These are phyloP conservation scores for Xylaria sp. DNA, from an alignment of 2,329 filamentous ascomycete genomes.

Conservation along the genomic window DNA sequence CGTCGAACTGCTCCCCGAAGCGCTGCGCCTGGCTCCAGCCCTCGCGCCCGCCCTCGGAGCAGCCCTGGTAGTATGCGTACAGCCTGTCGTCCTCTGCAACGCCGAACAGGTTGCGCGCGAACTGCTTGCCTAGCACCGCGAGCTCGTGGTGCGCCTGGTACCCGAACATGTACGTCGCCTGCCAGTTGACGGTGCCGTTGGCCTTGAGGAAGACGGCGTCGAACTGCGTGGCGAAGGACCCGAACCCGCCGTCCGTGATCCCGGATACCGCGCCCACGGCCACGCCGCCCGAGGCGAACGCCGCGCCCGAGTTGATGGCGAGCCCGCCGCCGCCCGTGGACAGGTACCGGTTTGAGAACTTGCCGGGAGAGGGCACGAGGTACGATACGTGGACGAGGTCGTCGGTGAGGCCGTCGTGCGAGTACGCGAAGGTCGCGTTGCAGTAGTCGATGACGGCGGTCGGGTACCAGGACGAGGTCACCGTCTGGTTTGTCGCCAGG, in stretches of 20 bases:
- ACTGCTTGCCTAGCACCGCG: constrained; percentile 55
- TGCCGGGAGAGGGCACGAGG: constrained; percentile 40
- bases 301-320: constrained; percentile 50
- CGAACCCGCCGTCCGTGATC: constrained; percentile 63
- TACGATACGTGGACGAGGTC: constrained; percentile 43
- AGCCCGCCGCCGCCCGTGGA: constrained; percentile 52
- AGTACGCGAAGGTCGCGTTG: constrained; percentile 45
- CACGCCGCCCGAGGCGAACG: constrained; percentile 48
- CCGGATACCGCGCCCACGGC: constrained; percentile 59
- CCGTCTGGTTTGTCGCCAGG: constrained; percentile 50
- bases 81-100: constrained; percentile 44
- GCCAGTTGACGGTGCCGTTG: constrained; percentile 55
- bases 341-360: constrained; percentile 44
- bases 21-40: constrained; percentile 63
- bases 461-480: constrained; percentile 47
- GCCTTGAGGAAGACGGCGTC: constrained; percentile 53
- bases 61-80: constrained; percentile 65
- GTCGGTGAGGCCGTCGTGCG: constrained; percentile 40
- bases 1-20: constrained; percentile 60
- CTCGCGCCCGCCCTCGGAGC: constrained; percentile 64
- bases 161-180: constrained; percentile 53
- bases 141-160: constrained; percentile 54
- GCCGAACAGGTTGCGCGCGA: constrained; percentile 57
- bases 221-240: constrained; percentile 55
- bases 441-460: constrained; percentile 41